Conservation (phyloP, 768 basidiomycete species). For the Tremella mesenterica region DNA sequence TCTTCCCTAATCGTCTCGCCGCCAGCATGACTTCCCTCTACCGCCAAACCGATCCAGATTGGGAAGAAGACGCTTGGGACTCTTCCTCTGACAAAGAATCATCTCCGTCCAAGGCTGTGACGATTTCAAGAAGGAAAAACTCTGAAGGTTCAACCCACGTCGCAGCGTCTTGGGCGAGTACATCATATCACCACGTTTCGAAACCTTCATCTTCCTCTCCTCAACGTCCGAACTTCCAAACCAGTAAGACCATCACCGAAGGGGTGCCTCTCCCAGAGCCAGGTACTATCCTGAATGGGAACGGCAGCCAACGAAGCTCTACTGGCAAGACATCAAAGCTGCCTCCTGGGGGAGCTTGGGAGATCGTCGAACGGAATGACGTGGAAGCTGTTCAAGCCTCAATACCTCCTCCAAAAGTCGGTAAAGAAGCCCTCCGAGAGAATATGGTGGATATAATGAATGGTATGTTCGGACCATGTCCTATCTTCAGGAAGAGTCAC, state of each 20-base stretch:
- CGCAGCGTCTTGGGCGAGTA: constrained; percentile 21
- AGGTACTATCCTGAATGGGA: constrained; percentile 17
- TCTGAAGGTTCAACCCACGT: background rate
- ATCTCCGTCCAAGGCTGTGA: background rate
- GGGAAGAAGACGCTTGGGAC: constrained; percentile 43
- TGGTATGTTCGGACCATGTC: constrained; percentile 50
- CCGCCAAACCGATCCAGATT: constrained; percentile 14
- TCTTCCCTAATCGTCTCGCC: constrained; percentile 13
- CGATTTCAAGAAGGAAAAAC: background rate
- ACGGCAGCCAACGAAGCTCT: background rate
- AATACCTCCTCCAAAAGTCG: constrained; percentile 14
- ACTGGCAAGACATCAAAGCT: constrained; percentile 10
- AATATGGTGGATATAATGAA: constrained; percentile 68
- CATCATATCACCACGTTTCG: constrained; percentile 21
- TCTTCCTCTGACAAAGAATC: constrained; percentile 37
- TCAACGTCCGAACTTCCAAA: constrained; percentile 9
- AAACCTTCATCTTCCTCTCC: constrained; percentile 11
- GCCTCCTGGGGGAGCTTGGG: constrained; percentile 39
- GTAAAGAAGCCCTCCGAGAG: constrained; percentile 54
- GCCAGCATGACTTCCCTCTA: background rate
- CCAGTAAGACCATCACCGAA: constrained; percentile 28
- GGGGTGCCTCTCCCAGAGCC: constrained; percentile 23
- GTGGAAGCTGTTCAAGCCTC: constrained; percentile 12
- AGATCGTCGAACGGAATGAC: constrained; percentile 28
- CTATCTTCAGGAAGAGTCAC: background rate